A percentile compares a stretch with the other conserved stretches of the same genome.
Evolutionary conservation across 352 stramenopile species (phyloP).

Genomic region (Stramenopiles sp.): DNA sequence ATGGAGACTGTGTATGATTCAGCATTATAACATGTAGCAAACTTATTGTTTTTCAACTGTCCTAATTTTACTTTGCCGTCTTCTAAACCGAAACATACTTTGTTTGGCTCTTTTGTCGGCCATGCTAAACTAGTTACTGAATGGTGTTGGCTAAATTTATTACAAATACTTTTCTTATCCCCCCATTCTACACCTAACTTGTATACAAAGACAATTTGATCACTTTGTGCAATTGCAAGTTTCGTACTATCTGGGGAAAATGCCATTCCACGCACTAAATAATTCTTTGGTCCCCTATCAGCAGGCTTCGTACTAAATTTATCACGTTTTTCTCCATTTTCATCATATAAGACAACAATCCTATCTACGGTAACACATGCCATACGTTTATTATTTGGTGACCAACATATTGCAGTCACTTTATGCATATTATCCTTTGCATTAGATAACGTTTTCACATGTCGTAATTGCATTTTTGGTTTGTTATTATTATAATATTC

Average conservation of each 20-base stretch:
- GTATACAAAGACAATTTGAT: slow-evolving; percentile 91
- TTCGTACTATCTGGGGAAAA: slow-evolving; percentile 78
- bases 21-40: slow-evolving; percentile 55
- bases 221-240: slow-evolving; percentile 76
- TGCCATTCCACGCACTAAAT: slow-evolving; percentile 61
- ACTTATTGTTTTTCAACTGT: slow-evolving; percentile 73
- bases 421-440: slow-evolving; percentile 67
- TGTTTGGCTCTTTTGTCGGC: slow-evolving; percentile 62
- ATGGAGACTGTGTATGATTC: slow-evolving; percentile 54
- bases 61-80: slow-evolving; percentile 79
- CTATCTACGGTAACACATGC: slow-evolving; percentile 72
- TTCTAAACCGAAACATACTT: slow-evolving; percentile 75
- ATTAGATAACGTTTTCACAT: slow-evolving; percentile 67
- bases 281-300: slow-evolving; percentile 78
- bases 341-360: slow-evolving; percentile 75
- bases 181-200: slow-evolving; percentile 75
- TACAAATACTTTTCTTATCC: slow-evolving; percentile 87
- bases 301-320: slow-evolving; percentile 85
- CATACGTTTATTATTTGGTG: slow-evolving; percentile 69
- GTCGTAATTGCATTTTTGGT: slow-evolving; percentile 59
- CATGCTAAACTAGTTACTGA: slow-evolving; percentile 66
- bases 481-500: no score
- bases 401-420: slow-evolving; percentile 69
- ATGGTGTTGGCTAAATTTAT: slow-evolving; percentile 66
- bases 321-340: slow-evolving; percentile 67